Conservation (phyloP, 148 eudicot genomes). For the Tetragonia tetragonoides region DNA sequence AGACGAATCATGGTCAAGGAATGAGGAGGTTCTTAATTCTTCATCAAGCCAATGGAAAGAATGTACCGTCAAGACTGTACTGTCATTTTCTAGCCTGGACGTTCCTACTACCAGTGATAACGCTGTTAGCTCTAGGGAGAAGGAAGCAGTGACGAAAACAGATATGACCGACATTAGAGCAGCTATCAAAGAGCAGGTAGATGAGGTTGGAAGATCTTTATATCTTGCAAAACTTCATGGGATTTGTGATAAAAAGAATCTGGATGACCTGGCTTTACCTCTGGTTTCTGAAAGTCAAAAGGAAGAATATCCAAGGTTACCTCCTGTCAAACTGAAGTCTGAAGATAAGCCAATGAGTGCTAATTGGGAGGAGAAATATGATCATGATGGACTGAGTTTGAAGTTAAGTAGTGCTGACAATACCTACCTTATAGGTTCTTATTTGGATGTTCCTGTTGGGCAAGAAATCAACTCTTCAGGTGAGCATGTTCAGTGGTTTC, state of each 20-base stretch:
- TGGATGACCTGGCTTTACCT: conserved; percentile 48
- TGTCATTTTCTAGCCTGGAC: conserved; percentile 59
- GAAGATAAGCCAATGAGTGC: conserved; percentile 57
- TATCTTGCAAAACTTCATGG: conserved; percentile 66
- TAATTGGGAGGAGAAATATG: conserved; percentile 78
- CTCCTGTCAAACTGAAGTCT: conserved; percentile 90
- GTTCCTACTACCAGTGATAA: conserved; percentile 47
- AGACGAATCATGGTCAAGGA: conserved; percentile 52
- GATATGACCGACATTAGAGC: conserved; percentile 51
- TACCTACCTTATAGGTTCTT: conserved; percentile 76
- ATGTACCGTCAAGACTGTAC: conserved; percentile 68
- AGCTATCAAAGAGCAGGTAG: conserved; percentile 80
- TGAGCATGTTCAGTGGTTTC: conserved; percentile 24
- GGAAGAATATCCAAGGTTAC: conserved; percentile 86
- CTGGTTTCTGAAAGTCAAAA: conserved; percentile 53
- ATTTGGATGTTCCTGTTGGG: conserved; percentile 94
- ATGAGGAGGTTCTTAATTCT: conserved; percentile 38
- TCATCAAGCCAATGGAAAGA: conserved; percentile 63
- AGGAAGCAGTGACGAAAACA: conserved; percentile 50
- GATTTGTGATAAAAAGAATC: conserved; percentile 48
- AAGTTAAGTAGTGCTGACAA: conserved; percentile 58
- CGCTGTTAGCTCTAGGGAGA: conserved; percentile 35
- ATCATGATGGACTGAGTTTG: conserved; percentile 60
- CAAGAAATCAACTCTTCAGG: conserved; percentile 85
- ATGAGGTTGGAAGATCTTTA: conserved; percentile 85